Evolutionary conservation across 1,284 basidiomycete species (phyloP).

Genomic region (Trichosporon asahii): DNA sequence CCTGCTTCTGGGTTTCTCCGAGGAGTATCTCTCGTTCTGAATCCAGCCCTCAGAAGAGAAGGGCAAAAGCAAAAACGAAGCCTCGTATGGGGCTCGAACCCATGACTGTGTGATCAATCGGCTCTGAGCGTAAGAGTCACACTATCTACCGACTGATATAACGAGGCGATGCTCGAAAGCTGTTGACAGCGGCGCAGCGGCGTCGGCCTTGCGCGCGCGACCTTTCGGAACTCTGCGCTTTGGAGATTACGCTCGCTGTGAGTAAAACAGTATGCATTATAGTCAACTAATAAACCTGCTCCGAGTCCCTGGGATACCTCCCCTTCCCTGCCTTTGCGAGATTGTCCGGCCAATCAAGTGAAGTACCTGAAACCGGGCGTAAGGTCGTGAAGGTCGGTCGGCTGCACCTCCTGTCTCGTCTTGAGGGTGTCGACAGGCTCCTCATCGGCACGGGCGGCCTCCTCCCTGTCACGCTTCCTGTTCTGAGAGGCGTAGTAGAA

Average conservation of each 20-base stretch:
- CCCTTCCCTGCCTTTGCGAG: background rate
- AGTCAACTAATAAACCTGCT: background rate
- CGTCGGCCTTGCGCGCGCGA: background rate
- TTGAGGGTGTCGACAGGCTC: constrained; percentile 1
- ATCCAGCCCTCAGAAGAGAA: too few species aligned
- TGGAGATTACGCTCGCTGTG: background rate
- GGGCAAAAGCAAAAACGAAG: background rate
- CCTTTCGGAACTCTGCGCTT: background rate
- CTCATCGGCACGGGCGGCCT: background rate
- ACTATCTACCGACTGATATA: constrained; percentile 5
- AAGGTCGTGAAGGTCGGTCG: constrained; percentile 16
- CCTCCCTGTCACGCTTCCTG: constrained; percentile 9
- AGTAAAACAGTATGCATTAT: background rate
- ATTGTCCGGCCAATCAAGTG: constrained; percentile 4
- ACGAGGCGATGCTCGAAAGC: background rate
- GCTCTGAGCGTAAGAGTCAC: background rate
- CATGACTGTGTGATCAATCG: background rate
- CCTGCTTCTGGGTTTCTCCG: too few species aligned
- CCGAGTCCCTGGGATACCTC: background rate
- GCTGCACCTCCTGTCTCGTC: constrained; percentile 4
- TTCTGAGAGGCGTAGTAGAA: constrained; percentile 17
- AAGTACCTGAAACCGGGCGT: constrained; percentile 23
- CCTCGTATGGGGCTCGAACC: background rate
- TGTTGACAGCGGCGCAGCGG: background rate
- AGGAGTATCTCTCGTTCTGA: too few species aligned